Conservation (phyloP, 805 yeast species). For the Spathaspora hagerdaliae region DNA sequence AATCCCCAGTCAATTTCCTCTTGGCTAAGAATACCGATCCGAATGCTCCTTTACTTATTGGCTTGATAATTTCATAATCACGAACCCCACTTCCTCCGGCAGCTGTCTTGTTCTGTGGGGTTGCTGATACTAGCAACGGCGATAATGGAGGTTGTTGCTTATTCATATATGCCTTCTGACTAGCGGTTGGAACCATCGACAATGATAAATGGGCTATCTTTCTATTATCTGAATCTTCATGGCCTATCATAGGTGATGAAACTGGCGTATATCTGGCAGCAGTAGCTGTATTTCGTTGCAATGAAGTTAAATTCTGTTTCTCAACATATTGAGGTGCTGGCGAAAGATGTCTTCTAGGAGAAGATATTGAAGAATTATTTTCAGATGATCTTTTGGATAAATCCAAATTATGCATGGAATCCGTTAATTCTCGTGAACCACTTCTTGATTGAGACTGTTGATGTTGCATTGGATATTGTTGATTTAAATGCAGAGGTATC, state of each 20-base stretch:
- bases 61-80: conserved; percentile 88
- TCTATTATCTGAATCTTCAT: conserved; percentile 1
- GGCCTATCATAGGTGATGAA: conserved; percentile 51
- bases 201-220: conserved; percentile 6
- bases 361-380: conserved; percentile 29
- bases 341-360: conserved; percentile 58
- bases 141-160: conserved; percentile 63
- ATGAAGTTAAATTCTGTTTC: conserved; percentile 55
- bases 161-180: conserved; percentile 3
- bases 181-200: background rate
- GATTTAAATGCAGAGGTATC: background rate
- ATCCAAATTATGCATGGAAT: conserved; percentile 24
- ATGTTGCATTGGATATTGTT: no score
- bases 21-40: conserved; percentile 90
- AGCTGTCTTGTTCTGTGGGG: conserved; percentile 48
- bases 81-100: conserved; percentile 59
- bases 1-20: conserved; percentile 84
- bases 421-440: conserved; percentile 20
- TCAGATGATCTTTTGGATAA: conserved; percentile 21
- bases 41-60: conserved; percentile 95
- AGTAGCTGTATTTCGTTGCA: conserved; percentile 46
- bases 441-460: conserved; percentile 1
- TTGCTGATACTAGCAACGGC: conserved; percentile 69
- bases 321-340: conserved; percentile 41
- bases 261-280: conserved; percentile 39